Percentiles rank a stretch among this genome's conserved stretches.
phyloP scores from a whole-genome alignment of 2,329 filamentous ascomycete species.

The Scolecobasidium constrictum region DNA sequence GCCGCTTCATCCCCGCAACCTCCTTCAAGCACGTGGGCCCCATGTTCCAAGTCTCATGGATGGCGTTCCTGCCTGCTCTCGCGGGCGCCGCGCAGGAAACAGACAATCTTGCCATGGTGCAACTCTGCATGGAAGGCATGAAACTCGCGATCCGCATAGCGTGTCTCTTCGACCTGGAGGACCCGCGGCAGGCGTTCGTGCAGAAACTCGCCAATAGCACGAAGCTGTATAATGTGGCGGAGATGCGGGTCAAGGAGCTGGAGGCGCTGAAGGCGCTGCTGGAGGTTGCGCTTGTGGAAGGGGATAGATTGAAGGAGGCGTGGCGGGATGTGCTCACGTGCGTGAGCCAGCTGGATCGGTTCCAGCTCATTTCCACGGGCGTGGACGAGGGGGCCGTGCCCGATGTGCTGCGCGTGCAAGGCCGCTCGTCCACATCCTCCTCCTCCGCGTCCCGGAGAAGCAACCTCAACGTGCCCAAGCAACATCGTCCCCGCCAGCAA shows the following conservation, averaged over 20 bases:
- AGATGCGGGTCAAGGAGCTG: constrained; percentile 93
- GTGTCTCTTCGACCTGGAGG: constrained; percentile 85
- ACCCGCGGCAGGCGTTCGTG: constrained; percentile 90
- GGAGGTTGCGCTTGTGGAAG: constrained; percentile 86
- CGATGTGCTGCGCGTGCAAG: constrained; percentile 58
- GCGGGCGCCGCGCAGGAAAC: constrained; percentile 90
- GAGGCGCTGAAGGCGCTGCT: constrained; percentile 87
- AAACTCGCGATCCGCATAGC: constrained; percentile 88
- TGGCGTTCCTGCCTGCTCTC: constrained; percentile 93
- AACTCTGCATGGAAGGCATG: constrained; percentile 87
- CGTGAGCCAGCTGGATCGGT: constrained; percentile 87
- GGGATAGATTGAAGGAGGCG: constrained; percentile 76
- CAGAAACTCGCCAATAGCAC: constrained; percentile 87
- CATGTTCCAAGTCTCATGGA: constrained; percentile 99
- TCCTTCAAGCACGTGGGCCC: constrained; percentile 92
- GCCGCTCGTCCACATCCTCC: constrained; percentile 31
- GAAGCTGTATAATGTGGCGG: constrained; percentile 87
- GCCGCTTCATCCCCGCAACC: constrained; percentile 78
- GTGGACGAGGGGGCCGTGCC: constrained; percentile 88
- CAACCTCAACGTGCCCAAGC: constrained; percentile 51
- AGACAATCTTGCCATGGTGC: constrained; percentile 85
- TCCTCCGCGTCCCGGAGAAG: not conserved
- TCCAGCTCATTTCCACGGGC: constrained; percentile 89
- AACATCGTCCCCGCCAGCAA: constrained; percentile 34
- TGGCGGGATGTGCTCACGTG: constrained; percentile 95